phyloP scores from a whole-genome alignment of 495 filamentous ascomycete genomes.

The Oidiodendron maius region DNA sequence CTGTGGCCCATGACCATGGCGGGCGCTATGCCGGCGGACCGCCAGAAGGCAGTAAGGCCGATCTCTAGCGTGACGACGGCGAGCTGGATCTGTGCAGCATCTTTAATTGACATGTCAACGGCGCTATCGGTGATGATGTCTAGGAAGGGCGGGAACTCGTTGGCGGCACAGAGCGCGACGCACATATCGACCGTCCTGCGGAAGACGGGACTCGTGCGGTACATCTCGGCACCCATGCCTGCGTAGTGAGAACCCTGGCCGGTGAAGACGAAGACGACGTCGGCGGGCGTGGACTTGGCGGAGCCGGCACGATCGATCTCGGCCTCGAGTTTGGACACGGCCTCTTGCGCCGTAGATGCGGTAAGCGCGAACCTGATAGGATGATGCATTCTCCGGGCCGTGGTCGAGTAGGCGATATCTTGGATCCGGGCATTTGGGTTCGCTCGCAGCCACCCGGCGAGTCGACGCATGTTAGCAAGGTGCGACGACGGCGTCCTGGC shows the following conservation, averaged over 20 bases:
- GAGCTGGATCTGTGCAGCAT: slow-evolving; percentile 75
- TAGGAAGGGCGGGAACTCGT: slow-evolving; percentile 63
- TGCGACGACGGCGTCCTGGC: slow-evolving; percentile 48
- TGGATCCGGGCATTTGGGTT: slow-evolving; percentile 37
- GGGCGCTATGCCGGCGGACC: slow-evolving; percentile 69
- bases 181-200: slow-evolving; percentile 61
- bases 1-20: too few species aligned
- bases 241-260: slow-evolving; percentile 60
- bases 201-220: slow-evolving; percentile 58
- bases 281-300: not conserved
- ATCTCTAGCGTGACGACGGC: slow-evolving; percentile 74
- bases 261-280: slow-evolving; percentile 58
- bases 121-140: slow-evolving; percentile 61
- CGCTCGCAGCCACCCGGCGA: slow-evolving; percentile 24
- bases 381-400: slow-evolving; percentile 73
- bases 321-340: too few species aligned
- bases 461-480: slow-evolving; percentile 40
- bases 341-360: slow-evolving; percentile 26
- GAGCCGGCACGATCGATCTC: too few species aligned
- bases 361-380: slow-evolving; percentile 59
- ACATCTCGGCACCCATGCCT: slow-evolving; percentile 67
- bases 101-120: too few species aligned
- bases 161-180: slow-evolving; percentile 57
- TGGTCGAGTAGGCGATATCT: slow-evolving; percentile 69
- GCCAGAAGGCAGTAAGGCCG: slow-evolving; percentile 74